These are phyloP conservation scores for Agaricus subrufescens DNA, from an alignment of 768 basidiomycete genomes.

Conservation along the genomic window DNA sequence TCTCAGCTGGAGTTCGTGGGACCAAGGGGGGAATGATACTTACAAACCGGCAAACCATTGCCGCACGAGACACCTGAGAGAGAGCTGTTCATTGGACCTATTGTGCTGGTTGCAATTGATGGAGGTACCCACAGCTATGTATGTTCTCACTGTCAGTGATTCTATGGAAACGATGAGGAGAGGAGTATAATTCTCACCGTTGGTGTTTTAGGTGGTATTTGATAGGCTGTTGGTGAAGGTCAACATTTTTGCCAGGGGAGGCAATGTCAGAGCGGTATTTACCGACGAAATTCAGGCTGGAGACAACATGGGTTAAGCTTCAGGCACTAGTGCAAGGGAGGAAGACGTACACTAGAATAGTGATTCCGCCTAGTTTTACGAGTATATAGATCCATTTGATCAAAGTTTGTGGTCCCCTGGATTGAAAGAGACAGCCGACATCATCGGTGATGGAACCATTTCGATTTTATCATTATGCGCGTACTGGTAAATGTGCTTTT, in stretches of 20 bases:
- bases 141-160: background rate
- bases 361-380: background rate
- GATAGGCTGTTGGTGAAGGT: background rate
- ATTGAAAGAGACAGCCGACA: background rate
- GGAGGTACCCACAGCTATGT: background rate
- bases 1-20: background rate
- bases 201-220: background rate
- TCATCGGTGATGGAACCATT: background rate
- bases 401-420: background rate
- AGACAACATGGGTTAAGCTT: background rate
- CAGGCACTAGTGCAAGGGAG: background rate
- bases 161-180: background rate
- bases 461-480: background rate
- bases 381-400: conserved; percentile 4
- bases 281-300: background rate
- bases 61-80: background rate
- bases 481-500: conserved; percentile 1
- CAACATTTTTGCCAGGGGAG: too few species aligned
- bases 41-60: conserved; percentile 7
- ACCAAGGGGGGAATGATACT: background rate
- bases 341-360: background rate
- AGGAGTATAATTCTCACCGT: background rate
- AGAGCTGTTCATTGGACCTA: too few species aligned
- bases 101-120: background rate
- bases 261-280: background rate